Percentiles rank a stretch among this genome's conserved stretches.
These are phyloP conservation scores for Suhomyces kilbournensis DNA, from an alignment of 805 yeast genomes.

Conservation along the genomic window DNA sequence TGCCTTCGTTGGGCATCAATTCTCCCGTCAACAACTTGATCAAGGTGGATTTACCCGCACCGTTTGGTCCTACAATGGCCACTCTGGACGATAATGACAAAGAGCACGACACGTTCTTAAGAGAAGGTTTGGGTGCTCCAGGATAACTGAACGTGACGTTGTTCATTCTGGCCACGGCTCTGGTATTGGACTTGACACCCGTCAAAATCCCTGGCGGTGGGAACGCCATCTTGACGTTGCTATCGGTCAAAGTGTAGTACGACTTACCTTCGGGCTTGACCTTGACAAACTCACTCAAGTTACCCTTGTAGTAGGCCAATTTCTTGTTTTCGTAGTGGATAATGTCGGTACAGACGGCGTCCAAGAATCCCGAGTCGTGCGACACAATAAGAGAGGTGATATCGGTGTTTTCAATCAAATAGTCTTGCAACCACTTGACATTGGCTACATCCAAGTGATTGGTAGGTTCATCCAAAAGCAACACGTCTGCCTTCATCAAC, in stretches of 20 bases:
- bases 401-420: conserved; percentile 73
- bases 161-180: conserved; percentile 86
- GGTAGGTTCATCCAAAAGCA: conserved; percentile 95
- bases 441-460: conserved; percentile 94
- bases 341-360: conserved; percentile 93
- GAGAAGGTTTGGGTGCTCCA: conserved; percentile 81
- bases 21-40: conserved; percentile 93
- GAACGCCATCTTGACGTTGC: conserved; percentile 94
- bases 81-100: conserved; percentile 93
- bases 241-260: conserved; percentile 89
- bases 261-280: conserved; percentile 95
- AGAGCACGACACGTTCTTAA: conserved; percentile 79
- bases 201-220: conserved; percentile 97
- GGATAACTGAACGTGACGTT: conserved; percentile 89
- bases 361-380: conserved; percentile 96
- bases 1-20: conserved; percentile 79
- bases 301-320: conserved; percentile 93
- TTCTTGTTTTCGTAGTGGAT: conserved; percentile 95
- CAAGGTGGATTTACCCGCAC: conserved; percentile 97
- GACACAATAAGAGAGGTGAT: conserved; percentile 95
- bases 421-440: conserved; percentile 92
- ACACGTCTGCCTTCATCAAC: conserved; percentile 95
- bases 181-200: conserved; percentile 94
- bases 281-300: conserved; percentile 86
- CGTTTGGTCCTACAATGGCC: conserved; percentile 95